A percentile compares a stretch with the other conserved stretches of the same genome.
Conservation (phyloP, 2,329 filamentous ascomycete species). For the Thielaviopsis punctulata region DNA sequence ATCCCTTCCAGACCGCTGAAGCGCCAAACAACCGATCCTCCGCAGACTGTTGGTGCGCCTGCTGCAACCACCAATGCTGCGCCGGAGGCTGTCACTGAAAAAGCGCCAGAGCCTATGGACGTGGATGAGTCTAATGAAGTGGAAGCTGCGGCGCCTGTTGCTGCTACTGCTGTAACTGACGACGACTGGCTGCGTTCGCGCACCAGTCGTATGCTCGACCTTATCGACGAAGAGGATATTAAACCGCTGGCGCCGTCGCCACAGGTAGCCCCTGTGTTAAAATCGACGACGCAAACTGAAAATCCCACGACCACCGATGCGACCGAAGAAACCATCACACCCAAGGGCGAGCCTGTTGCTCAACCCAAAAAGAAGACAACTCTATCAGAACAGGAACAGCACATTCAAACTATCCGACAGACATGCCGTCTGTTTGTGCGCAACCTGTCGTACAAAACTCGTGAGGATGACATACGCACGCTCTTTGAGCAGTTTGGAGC, state of each 20-base stretch:
- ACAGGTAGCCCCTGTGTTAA: neutral
- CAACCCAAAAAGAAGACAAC: neutral
- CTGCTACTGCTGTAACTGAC: slow-evolving; percentile 41
- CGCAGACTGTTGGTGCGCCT: slow-evolving; percentile 10
- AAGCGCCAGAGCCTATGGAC: neutral
- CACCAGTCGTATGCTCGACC: slow-evolving; percentile 70
- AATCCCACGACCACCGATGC: neutral
- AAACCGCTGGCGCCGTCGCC: slow-evolving; percentile 8
- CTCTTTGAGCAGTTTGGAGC: slow-evolving; percentile 57
- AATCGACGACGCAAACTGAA: slow-evolving; percentile 11
- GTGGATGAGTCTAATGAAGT: slow-evolving; percentile 8
- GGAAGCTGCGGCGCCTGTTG: neutral
- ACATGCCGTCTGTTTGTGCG: slow-evolving; percentile 73
- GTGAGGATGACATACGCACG: slow-evolving; percentile 56
- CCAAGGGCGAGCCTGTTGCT: neutral
- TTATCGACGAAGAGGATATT: slow-evolving; percentile 57
- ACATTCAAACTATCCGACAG: slow-evolving; percentile 45
- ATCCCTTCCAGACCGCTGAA: slow-evolving; percentile 28
- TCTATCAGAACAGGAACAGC: slow-evolving; percentile 21
- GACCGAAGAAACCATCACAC: neutral
- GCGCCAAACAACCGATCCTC: slow-evolving; percentile 12
- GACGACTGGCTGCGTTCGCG: slow-evolving; percentile 83
- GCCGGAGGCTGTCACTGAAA: slow-evolving; percentile 47
- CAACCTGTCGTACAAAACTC: slow-evolving; percentile 69
- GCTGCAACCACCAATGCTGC: slow-evolving; percentile 41